Evolutionary conservation across 768 basidiomycete genomes (phyloP), one percentile per base, ranked within the genome.

Genomic region (Floccularia luteovirens): DNA sequence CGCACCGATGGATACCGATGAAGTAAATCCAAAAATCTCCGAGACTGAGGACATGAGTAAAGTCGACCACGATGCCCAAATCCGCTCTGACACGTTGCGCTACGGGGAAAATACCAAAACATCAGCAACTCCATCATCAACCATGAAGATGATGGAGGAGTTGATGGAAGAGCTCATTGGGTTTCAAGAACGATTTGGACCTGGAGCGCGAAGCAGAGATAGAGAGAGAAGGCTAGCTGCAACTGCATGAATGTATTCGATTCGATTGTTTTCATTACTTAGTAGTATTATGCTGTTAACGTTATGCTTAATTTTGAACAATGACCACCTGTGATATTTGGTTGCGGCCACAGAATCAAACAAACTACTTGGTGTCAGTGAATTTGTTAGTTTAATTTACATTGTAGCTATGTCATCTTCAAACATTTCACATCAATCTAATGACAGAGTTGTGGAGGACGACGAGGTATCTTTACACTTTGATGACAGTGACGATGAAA

Each of bases 111-210:
- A 28, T 8, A 28, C 14, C 10, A 28, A 28, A 8, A 8, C 27
- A 28, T 14, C 8, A 14, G 14, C 14, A 28, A 8, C 10, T 14
- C 27, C 27, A 27, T 32, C 31, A 34, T 47, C 38, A 28, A 83
- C 83, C 28, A 84, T 87, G 77, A 81, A 76, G 60, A 70, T 85
- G 66, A 88, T 94, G 83, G 90, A 91, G 55, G 88, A 86, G 50
- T 66, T 94, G 7, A 91, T 91, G 81, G 77, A 87, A 53, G 90
- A 93, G 57, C 63, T 93, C 19, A 89, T 92, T 47, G 69, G 63
- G 27, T 93, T 94, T 56, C 91, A 93, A 62, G 90, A 93, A 56
- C 72, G 77, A 41, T 92, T 87, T 62, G 85, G 85, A 24, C 69
- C 69, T 41, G 67, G 70, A 13, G 66, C 64, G 17, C 70, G 69